phyloP scores from a whole-genome alignment of 163 green algal genomes.

The Volvox carteri region DNA sequence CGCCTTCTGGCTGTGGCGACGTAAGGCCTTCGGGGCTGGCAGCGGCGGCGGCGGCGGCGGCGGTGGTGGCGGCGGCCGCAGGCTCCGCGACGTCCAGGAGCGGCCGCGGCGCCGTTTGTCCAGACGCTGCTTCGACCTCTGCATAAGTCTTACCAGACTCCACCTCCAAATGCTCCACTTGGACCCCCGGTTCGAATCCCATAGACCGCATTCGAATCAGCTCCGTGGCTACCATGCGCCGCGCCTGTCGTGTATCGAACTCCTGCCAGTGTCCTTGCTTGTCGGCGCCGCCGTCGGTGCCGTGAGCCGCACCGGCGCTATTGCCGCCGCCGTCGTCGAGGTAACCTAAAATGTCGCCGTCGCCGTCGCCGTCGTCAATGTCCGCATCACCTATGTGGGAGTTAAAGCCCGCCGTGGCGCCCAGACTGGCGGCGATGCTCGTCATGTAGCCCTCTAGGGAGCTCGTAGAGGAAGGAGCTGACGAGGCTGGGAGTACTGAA shows the following conservation, averaged over 20 bases:
- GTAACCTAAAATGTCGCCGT: too few species aligned
- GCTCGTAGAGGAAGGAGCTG: not conserved
- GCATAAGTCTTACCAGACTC: not conserved
- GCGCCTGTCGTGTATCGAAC: not conserved
- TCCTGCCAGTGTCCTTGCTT: not conserved
- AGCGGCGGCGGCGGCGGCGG: not conserved
- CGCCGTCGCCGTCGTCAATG: not conserved
- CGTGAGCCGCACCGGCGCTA: not conserved
- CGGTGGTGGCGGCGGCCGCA: not conserved
- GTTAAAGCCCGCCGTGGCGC: not conserved
- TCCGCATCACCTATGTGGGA: not conserved
- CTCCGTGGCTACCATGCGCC: conserved; percentile 22
- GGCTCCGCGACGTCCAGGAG: not conserved
- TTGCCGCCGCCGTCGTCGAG: not conserved
- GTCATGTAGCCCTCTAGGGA: conserved; percentile 29
- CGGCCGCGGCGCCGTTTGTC: not conserved
- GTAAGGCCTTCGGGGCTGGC: too few species aligned
- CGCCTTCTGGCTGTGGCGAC: too few species aligned
- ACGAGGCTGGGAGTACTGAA: not conserved
- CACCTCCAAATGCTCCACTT: not conserved
- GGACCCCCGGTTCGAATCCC: not conserved
- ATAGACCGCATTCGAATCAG: not conserved
- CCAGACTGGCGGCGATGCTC: not conserved
- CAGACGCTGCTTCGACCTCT: not conserved
- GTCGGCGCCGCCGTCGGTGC: not conserved